Evolutionary conservation across 345 rosid species (phyloP).

Genomic region (Populus euphratica): DNA sequence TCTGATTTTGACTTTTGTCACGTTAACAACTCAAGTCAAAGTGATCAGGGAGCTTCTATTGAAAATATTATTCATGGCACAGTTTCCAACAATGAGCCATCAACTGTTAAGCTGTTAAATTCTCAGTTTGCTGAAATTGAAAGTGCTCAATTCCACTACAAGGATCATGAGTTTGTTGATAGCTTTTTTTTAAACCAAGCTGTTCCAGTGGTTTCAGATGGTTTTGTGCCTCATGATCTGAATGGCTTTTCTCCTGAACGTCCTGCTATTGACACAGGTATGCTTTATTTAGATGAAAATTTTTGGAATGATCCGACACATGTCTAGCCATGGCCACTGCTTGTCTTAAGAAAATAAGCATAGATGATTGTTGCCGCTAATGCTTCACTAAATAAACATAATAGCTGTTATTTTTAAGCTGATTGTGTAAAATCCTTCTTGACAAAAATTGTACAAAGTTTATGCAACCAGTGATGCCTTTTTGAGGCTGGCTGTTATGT

Average conservation of each 20-base stretch:
- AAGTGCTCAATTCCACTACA: neutral
- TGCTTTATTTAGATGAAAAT: constrained; percentile 37
- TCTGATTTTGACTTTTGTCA: constrained; percentile 16
- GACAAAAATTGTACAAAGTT: constrained; percentile 19
- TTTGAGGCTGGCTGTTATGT: constrained; percentile 12
- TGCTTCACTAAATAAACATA: neutral
- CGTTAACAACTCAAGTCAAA: constrained; percentile 13
- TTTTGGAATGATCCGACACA: constrained; percentile 34
- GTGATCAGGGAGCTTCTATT: constrained; percentile 21
- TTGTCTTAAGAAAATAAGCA: constrained; percentile 12
- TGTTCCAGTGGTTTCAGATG: constrained; percentile 16
- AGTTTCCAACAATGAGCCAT: constrained; percentile 14
- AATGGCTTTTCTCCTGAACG: constrained; percentile 22
- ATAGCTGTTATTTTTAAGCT: no score
- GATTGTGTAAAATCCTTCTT: constrained; percentile 10
- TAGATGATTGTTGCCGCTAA: neutral
- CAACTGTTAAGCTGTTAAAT: constrained; percentile 14
- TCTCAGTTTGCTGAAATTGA: constrained; percentile 13
- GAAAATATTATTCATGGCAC: constrained; percentile 15
- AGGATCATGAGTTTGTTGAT: constrained; percentile 17
- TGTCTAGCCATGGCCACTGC: constrained; percentile 14
- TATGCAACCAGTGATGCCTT: constrained; percentile 20
- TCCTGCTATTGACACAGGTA: constrained; percentile 34
- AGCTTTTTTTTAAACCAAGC: constrained; percentile 24
- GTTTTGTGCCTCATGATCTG: constrained; percentile 11